These are phyloP conservation scores for Fulvia fulva DNA, from an alignment of 2,329 filamentous ascomycete genomes.

Conservation along the genomic window DNA sequence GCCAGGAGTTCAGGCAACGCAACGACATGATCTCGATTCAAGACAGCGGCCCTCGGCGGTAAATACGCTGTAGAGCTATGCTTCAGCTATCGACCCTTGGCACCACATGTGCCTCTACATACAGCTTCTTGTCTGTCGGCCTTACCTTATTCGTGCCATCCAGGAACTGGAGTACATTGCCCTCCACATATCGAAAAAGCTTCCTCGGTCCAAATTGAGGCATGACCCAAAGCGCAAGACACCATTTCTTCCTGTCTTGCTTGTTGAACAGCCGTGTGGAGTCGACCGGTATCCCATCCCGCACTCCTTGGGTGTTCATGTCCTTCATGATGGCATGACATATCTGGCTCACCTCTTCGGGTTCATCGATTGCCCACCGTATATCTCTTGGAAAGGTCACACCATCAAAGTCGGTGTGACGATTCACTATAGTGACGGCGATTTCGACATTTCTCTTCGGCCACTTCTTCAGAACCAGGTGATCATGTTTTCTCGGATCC, in stretches of 20 bases:
- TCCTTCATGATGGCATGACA: background rate
- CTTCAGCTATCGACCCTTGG: background rate
- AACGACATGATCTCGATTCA: too few species aligned
- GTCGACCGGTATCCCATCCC: slow-evolving; percentile 2
- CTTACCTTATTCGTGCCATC: background rate
- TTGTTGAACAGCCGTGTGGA: slow-evolving; percentile 2
- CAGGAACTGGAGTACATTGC: slow-evolving; percentile 7
- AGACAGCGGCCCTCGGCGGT: too few species aligned
- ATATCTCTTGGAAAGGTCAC: slow-evolving; percentile 8
- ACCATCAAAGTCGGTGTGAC: background rate
- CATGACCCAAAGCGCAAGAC: slow-evolving; percentile 11
- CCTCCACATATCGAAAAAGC: slow-evolving; percentile 4
- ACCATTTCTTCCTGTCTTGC: slow-evolving; percentile 1
- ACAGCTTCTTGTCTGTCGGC: slow-evolving; percentile 9
- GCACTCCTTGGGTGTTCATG: slow-evolving; percentile 2
- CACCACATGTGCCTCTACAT: slow-evolving; percentile 15
- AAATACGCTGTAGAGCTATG: background rate
- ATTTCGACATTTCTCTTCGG: slow-evolving; percentile 10
- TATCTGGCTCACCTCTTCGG: slow-evolving; percentile 6
- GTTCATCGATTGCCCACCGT: background rate
- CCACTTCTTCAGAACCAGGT: slow-evolving; percentile 4
- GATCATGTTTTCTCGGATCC: background rate
- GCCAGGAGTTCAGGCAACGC: too few species aligned
- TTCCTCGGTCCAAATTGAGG: slow-evolving; percentile 9
- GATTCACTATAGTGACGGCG: slow-evolving; percentile 8